Evolutionary conservation across 1,284 basidiomycete genomes (phyloP), one percentile per base, ranked within the genome.

Genomic region (Puccinia triticina): DNA sequence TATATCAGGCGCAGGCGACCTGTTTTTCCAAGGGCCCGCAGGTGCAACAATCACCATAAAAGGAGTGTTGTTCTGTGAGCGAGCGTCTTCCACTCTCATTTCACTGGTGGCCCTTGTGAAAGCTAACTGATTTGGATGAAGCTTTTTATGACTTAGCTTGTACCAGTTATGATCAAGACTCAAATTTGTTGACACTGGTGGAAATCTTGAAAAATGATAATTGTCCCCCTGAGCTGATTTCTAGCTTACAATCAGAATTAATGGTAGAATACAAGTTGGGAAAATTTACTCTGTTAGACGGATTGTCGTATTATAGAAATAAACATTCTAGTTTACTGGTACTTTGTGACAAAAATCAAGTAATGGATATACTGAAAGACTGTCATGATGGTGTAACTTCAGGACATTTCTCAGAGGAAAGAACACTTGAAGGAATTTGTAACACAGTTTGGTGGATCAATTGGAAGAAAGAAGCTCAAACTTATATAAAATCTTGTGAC

Each of bases 341-440:
- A 0, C 23, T 75, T 29, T 59, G 53, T 57, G 26, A 32, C 2
- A n/a, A 75, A 40, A 43, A 50, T 5, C 53, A 75, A 11, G 59
- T 75, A n/a, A 34, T 21, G 10, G 32, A 37, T 14, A 32, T 75
- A 23, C 18, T 75, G 55, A 21, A 69, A 11, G 72, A 74, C 21
- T 77, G 57, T 26, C 75, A 77, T 64, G 34, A 77, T 48, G 26
- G 2, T 34, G 21, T 37, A 23, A 14, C 3, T 4, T 50, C 72
- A 3, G 72, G 72, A 74, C 72, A 74, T 34, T 32, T 74, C 11
- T 55, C 50, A 32, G 48, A 75, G 37, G 73, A 75, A 4, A 55
- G 48, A 32, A 57, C 55, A 2, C 1, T 53, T 32, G 5, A 75
- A 55, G 18, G 34, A 16, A 57, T 75, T 46, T 4, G 16, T 1